Percentiles rank a stretch among this genome's conserved stretches.
phyloP scores from a whole-genome alignment of 768 basidiomycete species.

The Hortiboletus campestris region DNA sequence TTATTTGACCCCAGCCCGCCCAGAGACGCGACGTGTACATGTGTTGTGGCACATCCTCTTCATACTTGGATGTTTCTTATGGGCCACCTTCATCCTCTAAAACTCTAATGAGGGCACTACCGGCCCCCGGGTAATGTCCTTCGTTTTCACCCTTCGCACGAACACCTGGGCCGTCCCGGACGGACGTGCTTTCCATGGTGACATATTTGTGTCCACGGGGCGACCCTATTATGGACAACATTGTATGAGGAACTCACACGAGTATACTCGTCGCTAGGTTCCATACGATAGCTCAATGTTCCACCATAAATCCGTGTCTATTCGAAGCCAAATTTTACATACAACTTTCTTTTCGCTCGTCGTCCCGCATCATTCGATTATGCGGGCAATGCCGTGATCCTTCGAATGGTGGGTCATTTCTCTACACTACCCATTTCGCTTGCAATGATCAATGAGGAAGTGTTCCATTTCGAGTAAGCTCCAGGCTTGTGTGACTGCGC shows the following conservation, averaged over 20 bases:
- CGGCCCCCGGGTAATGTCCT: not conserved
- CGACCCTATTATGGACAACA: too few species aligned
- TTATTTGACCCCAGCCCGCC: not conserved
- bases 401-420: not conserved
- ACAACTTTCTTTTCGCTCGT: not conserved
- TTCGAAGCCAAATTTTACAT: conserved; percentile 4
- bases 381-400: not conserved
- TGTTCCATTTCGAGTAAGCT: not conserved
- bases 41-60: not conserved
- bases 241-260: not conserved
- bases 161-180: not conserved
- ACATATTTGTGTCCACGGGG: too few species aligned
- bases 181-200: not conserved
- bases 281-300: not conserved
- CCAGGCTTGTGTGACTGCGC: not conserved
- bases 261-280: not conserved
- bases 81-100: not conserved
- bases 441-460: not conserved
- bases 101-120: not conserved
- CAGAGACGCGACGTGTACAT: not conserved
- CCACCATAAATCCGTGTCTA: not conserved
- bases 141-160: not conserved
- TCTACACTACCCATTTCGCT: not conserved
- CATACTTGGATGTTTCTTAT: too few species aligned
- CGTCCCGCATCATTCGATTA: not conserved